These are phyloP conservation scores for Wickerhamomyces sp. DNA, from an alignment of 1,139 yeast genomes.

Conservation along the genomic window DNA sequence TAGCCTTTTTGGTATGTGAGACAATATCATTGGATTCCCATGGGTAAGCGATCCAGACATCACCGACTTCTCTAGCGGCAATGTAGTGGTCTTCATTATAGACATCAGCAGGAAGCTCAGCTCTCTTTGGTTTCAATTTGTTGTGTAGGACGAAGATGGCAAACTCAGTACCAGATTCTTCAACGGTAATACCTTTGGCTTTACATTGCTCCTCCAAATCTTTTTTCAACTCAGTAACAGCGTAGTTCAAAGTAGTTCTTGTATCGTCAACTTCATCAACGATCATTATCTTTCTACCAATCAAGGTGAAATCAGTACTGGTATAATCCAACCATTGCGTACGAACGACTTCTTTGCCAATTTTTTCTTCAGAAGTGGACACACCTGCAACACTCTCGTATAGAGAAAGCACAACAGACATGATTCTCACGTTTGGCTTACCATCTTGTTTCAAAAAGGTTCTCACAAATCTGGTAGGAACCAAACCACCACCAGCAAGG, in stretches of 20 bases:
- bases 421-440: slow-evolving; percentile 83
- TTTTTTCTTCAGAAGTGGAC: slow-evolving; percentile 53
- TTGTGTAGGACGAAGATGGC: slow-evolving; percentile 92
- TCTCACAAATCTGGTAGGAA: slow-evolving; percentile 92
- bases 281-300: slow-evolving; percentile 77
- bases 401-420: slow-evolving; percentile 87
- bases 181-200: slow-evolving; percentile 34
- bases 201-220: slow-evolving; percentile 62
- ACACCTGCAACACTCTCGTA: slow-evolving; percentile 75
- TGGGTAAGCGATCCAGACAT: slow-evolving; percentile 95
- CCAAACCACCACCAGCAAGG: slow-evolving; percentile 90
- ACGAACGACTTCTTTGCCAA: slow-evolving; percentile 84
- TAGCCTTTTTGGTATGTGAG: slow-evolving; percentile 74
- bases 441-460: slow-evolving; percentile 85
- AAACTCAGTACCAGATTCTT: slow-evolving; percentile 55
- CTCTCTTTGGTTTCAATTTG: slow-evolving; percentile 84
- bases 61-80: slow-evolving; percentile 89
- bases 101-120: slow-evolving; percentile 49
- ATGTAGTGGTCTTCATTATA: slow-evolving; percentile 53
- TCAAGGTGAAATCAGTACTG: slow-evolving; percentile 51
- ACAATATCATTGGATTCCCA: slow-evolving; percentile 95
- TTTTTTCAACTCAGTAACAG: slow-evolving; percentile 79
- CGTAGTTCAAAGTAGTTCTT: slow-evolving; percentile 90
- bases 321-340: slow-evolving; percentile 94
- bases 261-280: slow-evolving; percentile 97